Percentiles rank a stretch among this genome's conserved stretches.
phyloP scores from a whole-genome alignment of 495 filamentous ascomycete genomes.

The Talaromyces thailandensis region DNA sequence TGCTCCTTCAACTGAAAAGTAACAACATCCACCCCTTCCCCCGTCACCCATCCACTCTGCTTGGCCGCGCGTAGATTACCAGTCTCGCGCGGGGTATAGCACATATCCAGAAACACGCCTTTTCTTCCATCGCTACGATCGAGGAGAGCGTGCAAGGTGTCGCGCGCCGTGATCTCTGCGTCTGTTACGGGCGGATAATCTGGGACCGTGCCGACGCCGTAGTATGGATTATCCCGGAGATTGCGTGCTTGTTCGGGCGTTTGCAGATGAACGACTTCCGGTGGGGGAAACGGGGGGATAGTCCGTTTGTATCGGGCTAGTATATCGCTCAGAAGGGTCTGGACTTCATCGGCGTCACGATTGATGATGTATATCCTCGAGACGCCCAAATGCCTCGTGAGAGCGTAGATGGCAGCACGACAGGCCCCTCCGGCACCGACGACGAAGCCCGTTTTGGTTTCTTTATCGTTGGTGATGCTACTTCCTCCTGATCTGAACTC shows the following conservation, averaged over 20 bases:
- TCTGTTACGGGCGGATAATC: not conserved
- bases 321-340: not conserved
- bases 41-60: not conserved
- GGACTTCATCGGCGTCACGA: not conserved
- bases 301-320: not conserved
- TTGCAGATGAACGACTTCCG: not conserved
- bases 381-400: not conserved
- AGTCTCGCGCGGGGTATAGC: not conserved
- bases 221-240: not conserved
- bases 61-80: not conserved
- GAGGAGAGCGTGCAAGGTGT: not conserved
- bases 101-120: not conserved
- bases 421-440: not conserved
- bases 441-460: not conserved
- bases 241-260: not conserved
- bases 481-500: not conserved
- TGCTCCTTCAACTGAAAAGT: not conserved
- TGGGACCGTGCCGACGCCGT: not conserved
- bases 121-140: not conserved
- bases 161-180: not conserved
- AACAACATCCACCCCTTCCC: not conserved
- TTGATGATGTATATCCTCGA: not conserved
- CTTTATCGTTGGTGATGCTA: not conserved
- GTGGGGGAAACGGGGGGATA: not conserved
- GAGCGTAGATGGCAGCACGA: not conserved